phyloP scores from a whole-genome alignment of 75 land plant genomes.

The Pinus albicaulis region DNA sequence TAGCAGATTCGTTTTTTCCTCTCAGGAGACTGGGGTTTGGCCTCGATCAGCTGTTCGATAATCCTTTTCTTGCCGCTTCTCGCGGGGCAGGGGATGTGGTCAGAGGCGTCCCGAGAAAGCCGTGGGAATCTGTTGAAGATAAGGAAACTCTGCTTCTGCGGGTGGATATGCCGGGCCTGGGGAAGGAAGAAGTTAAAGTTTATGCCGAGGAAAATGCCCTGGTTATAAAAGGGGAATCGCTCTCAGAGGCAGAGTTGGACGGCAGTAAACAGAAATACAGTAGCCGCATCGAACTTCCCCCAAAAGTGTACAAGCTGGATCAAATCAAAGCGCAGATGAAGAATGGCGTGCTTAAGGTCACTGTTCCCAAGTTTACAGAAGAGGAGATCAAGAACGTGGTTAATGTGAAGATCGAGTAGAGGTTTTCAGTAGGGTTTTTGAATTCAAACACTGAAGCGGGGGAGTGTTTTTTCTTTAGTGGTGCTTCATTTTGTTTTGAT shows the following conservation, averaged over 20 bases:
- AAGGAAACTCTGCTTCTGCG: slow-evolving; percentile 30
- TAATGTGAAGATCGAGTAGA: slow-evolving; percentile 28
- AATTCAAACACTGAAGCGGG: too few relatives aligned
- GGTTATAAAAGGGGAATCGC: slow-evolving; percentile 41
- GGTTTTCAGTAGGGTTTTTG: too few relatives aligned
- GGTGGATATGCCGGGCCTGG: slow-evolving; percentile 64
- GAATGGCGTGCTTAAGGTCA: slow-evolving; percentile 63
- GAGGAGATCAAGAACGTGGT: slow-evolving; percentile 41
- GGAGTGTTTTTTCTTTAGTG: too few relatives aligned
- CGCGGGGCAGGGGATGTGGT: slow-evolving; percentile 5
- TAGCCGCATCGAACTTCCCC: slow-evolving; percentile 39
- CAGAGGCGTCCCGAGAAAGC: slow-evolving; percentile 11
- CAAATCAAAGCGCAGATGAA: slow-evolving; percentile 74
- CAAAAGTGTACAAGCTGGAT: slow-evolving; percentile 29
- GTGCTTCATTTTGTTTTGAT: too few relatives aligned
- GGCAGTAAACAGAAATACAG: slow-evolving; percentile 23
- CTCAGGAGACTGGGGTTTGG: slow-evolving; percentile 39
- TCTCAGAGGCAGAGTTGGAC: slow-evolving; percentile 16
- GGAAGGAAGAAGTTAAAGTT: slow-evolving; percentile 49
- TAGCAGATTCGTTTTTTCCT: slow-evolving; percentile 38
- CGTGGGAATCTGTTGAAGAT: slow-evolving; percentile 47
- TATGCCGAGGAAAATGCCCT: slow-evolving; percentile 43
- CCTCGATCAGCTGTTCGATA: slow-evolving; percentile 42
- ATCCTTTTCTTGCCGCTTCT: slow-evolving; percentile 20
- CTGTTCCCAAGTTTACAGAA: slow-evolving; percentile 51